Evolutionary conservation across 257 asterid genomes (phyloP), one percentile per base, ranked within the genome.

Genomic region (Plantago ovata): DNA sequence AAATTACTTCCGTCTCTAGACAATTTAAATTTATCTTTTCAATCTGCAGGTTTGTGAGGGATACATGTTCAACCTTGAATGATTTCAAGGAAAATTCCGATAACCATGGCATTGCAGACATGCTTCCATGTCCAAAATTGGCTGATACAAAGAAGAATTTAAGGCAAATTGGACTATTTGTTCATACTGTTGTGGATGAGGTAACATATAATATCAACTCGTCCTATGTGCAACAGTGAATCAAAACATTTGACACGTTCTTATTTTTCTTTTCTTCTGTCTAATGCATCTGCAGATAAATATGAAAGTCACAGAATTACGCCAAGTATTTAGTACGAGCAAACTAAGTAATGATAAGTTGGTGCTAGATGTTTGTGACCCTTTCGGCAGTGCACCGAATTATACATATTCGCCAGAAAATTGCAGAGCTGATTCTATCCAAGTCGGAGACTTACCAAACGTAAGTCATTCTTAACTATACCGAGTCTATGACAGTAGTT

Each of bases 371-470:
- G 41, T 83, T 39, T 83, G 85, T 38, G 69, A 83, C 52, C 84
- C 85, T 58, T 83, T 80, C 51, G 55, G 81, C 3, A 64, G 61
- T 52, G 76, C 85, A 58, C 87, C 87, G 45, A 44, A 75, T 61
- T 77, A 75, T 68, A 64, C 68, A 53, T 80, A 70, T 61, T 60
- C 71, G 12, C 84, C 83, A 0, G 60, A 51, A 47, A 60, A 53
- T 59, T 77, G 83, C 52, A 61, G 68, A 7, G 61, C 71, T 3
- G 60, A 68, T 69, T 58, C 77, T 38, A 75, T 75, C 59, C 72
- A 75, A 50, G 58, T 79, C 21, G 77, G 77, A 42, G 78, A 77
- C 38, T 40, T 82, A 40, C 74, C 78, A 54, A 72, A 39, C 61
- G 86, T 77, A 72, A 50, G 78, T 61, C 24, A 53, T 13, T 15